Base-by-base conservation (phyloP, 1,139 yeast species). In the Saccharomycopsis hybrid region DNA sequence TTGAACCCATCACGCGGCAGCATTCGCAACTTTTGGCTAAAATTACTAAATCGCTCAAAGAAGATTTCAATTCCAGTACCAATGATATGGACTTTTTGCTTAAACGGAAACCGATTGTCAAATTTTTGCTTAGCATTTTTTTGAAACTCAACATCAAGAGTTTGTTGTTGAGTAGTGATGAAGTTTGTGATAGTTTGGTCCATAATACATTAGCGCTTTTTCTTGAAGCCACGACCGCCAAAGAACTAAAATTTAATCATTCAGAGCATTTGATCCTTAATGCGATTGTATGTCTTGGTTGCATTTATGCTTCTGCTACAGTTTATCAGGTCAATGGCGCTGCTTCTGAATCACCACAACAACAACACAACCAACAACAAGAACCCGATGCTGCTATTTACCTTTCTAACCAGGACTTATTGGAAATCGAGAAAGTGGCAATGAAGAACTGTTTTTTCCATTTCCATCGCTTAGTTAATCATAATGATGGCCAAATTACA, bases 391-490 rank as follows among this genome's bases (percentile, higher is more conserved):
- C 28, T 11, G 24, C 30, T 8, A n/a, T 39, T 11, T n/a, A n/a
- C 37, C n/a, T 37, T n/a, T 25, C 44, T 32, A 18, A 27, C 27
- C 18, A 33, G 18, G 28, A 29, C 24, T n/a, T 47, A 8, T 9
- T 25, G 27, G 44, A 46, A 39, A 27, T 52, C 25, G 54, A 52
- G 29, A 24, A 28, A 7, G 31, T 32, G 11, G 35, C 50, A 2
- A 43, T 52, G 44, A 52, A 32, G 31, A 49, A 52, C 30, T 52
- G 54, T 37, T 52, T 50, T 30, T 44, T 28, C 28, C 44, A 46
- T 41, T 50, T 52, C 28, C 31, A 46, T 18, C 37, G 38, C 32
- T 35, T 52, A 8, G 43, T 42, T 11, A 44, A 45, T 5, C 29
- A 33, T 13, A 30, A 44, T 25, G 52, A 49, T 11, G 52, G 50